Conservation (phyloP, 495 filamentous ascomycete genomes). For the Pseudoneurospora amorphoporcata region DNA sequence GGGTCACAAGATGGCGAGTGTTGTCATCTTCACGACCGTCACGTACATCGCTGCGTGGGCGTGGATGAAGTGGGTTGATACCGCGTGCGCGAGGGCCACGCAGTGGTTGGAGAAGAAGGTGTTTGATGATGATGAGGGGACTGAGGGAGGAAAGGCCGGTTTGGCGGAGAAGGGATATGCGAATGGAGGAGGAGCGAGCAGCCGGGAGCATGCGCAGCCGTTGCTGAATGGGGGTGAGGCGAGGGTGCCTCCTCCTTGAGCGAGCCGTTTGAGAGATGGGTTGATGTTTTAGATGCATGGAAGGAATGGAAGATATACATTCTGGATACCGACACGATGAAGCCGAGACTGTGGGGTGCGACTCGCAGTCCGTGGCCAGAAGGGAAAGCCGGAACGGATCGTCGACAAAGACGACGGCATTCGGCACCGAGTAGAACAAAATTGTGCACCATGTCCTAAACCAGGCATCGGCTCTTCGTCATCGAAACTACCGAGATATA, state of each 20-base stretch:
- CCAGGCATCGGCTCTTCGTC: not conserved
- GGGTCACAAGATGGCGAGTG: conserved; percentile 18
- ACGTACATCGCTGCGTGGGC: conserved; percentile 45
- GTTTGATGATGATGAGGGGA: conserved; percentile 39
- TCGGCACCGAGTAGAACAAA: not conserved
- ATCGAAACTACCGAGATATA: not conserved
- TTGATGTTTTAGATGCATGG: not conserved
- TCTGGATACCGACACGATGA: not conserved
- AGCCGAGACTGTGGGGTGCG: not conserved
- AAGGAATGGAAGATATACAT: not conserved
- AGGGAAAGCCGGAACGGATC: not conserved
- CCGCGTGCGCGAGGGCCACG: conserved; percentile 49
- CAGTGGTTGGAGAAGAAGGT: conserved; percentile 46
- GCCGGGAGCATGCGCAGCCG: not conserved
- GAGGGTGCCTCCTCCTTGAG: not conserved
- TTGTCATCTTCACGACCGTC: conserved; percentile 32
- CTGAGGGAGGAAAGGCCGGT: conserved; percentile 6
- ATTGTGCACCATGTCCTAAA: not conserved
- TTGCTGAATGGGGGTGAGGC: not conserved
- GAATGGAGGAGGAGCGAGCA: not conserved
- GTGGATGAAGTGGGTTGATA: conserved; percentile 60
- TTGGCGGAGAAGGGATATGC: conserved; percentile 22
- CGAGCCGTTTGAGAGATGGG: not conserved
- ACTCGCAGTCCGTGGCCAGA: not conserved
- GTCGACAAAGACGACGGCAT: not conserved